Evolutionary conservation across 2,329 filamentous ascomycete species (phyloP).

Genomic region (Orbilia javanica): DNA sequence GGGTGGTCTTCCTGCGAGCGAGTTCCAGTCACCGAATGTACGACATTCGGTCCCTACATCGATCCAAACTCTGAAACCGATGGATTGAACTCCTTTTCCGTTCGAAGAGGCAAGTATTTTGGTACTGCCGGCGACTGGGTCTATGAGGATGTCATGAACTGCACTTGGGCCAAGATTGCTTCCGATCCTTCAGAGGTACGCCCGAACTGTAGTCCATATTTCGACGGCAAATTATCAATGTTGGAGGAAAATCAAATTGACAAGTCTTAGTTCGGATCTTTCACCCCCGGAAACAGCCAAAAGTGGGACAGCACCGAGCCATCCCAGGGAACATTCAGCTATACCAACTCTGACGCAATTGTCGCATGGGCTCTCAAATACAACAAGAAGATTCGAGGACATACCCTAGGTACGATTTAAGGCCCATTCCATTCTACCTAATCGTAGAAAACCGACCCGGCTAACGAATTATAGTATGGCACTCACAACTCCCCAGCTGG

Average conservation of each 20-base stretch:
- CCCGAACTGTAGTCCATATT: background rate
- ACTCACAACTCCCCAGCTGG: slow-evolving; percentile 64
- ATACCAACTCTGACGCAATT: slow-evolving; percentile 71
- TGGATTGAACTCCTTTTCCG: slow-evolving; percentile 42
- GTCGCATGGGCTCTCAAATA: slow-evolving; percentile 69
- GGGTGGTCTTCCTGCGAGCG: slow-evolving; percentile 52
- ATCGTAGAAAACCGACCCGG: background rate
- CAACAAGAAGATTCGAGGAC: slow-evolving; percentile 73
- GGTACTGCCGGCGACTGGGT: slow-evolving; percentile 62
- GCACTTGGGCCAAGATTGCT: slow-evolving; percentile 58
- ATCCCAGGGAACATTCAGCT: slow-evolving; percentile 71
- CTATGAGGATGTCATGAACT: slow-evolving; percentile 63
- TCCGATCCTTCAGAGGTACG: slow-evolving; percentile 49
- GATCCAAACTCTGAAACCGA: slow-evolving; percentile 52
- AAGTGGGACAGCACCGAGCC: slow-evolving; percentile 75
- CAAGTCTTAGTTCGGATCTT: slow-evolving; percentile 74
- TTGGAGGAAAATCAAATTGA: too few species aligned
- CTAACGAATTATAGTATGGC: slow-evolving; percentile 66
- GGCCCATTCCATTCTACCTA: background rate
- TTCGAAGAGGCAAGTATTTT: slow-evolving; percentile 49
- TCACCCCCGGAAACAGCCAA: slow-evolving; percentile 78
- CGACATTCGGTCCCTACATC: slow-evolving; percentile 50
- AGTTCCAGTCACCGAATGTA: slow-evolving; percentile 36
- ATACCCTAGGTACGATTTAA: slow-evolving; percentile 65
- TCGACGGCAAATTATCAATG: background rate